Conservation (phyloP, 176 grass and related monocot genomes). For the Chrysopogon serrulatus region DNA sequence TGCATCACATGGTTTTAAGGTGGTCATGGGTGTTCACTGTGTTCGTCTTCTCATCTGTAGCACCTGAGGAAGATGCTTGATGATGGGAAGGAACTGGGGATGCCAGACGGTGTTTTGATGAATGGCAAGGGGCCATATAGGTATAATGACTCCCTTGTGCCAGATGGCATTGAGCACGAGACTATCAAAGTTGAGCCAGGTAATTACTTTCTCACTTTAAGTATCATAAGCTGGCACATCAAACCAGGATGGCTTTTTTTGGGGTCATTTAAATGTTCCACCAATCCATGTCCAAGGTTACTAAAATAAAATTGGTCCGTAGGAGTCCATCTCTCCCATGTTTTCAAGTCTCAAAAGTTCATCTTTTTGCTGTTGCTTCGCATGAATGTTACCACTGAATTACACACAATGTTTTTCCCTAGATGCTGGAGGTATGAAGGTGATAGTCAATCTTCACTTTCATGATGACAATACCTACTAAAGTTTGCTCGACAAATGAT, state of each 20-base stretch:
- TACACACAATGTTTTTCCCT: not conserved
- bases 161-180: constrained; percentile 62
- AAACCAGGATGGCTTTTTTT: not conserved
- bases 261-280: not conserved
- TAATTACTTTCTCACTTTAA: constrained; percentile 4
- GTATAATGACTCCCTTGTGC: constrained; percentile 79
- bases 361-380: not conserved
- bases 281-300: not conserved
- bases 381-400: not conserved
- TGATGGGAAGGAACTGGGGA: constrained; percentile 72
- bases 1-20: not conserved
- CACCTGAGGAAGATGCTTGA: constrained; percentile 72
- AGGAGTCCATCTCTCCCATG: not conserved
- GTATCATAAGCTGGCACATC: not conserved
- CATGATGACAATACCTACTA: not conserved
- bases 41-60: constrained; percentile 27
- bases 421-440: not conserved
- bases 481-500: not conserved
- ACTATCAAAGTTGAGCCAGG: constrained; percentile 97
- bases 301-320: not conserved
- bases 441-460: not conserved
- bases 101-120: constrained; percentile 85
- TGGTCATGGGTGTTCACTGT: not conserved
- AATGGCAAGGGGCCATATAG: constrained; percentile 89
- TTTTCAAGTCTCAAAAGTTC: not conserved